phyloP scores from a whole-genome alignment of 192 early-diverging fungal genomes.

The Spinellus fusiger region DNA sequence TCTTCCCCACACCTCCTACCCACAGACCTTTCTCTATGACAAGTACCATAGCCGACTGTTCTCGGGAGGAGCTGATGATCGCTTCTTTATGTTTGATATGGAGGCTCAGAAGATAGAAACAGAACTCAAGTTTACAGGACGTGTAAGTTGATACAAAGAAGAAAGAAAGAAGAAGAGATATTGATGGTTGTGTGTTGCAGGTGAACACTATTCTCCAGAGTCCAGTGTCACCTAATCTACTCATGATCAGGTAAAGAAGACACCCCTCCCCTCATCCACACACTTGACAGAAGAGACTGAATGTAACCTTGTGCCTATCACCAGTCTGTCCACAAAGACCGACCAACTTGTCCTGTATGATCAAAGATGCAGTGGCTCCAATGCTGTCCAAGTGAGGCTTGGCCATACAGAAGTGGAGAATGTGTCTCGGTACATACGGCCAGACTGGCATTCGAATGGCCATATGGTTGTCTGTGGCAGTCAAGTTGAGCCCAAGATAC shows the following conservation, averaged over 20 bases:
- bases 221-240: background rate
- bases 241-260: slow-evolving; percentile 4
- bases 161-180: background rate
- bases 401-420: slow-evolving; percentile 1
- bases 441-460: slow-evolving; percentile 16
- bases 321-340: background rate
- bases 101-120: background rate
- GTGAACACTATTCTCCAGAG: background rate
- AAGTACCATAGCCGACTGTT: background rate
- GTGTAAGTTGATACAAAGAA: background rate
- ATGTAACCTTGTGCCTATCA: background rate
- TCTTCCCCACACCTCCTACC: background rate
- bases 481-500: background rate
- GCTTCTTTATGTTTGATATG: background rate
- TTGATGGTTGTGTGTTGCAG: background rate
- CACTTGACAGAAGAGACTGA: background rate
- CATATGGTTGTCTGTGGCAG: slow-evolving; percentile 10
- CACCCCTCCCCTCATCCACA: background rate
- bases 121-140: background rate
- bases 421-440: background rate
- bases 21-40: background rate
- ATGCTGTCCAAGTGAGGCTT: slow-evolving; percentile 3
- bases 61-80: slow-evolving; percentile 1
- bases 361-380: background rate
- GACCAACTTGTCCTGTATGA: slow-evolving; percentile 9